phyloP scores from a whole-genome alignment of 345 rosid genomes.

The Nephelium lappaceum region DNA sequence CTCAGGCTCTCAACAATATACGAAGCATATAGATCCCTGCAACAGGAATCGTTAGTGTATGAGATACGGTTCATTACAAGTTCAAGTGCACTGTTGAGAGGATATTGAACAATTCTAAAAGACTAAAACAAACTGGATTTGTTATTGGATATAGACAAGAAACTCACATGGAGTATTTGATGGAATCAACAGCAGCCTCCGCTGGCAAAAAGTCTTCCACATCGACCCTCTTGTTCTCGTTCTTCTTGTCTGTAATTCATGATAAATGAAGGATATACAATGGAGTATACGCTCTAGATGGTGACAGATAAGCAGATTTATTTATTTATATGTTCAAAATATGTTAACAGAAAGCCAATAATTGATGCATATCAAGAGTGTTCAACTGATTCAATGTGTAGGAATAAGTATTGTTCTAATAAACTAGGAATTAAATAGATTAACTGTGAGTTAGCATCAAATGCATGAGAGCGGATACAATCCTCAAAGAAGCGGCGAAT shows the following conservation, averaged over 20 bases:
- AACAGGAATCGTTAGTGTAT: constrained; percentile 10
- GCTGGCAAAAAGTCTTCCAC: constrained; percentile 94
- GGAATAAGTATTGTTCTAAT: not conserved
- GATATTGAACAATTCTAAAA: no score
- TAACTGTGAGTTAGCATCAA: constrained; percentile 9
- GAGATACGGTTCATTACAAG: not conserved
- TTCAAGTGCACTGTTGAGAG: not conserved
- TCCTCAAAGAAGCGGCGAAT: constrained; percentile 98
- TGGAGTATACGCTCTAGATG: not conserved
- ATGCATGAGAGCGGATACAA: constrained; percentile 63
- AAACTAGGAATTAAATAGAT: not conserved
- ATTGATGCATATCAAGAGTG: not conserved
- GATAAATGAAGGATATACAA: constrained; percentile 39
- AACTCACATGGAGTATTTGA: constrained; percentile 88
- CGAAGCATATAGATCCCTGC: constrained; percentile 95
- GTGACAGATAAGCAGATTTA: not conserved
- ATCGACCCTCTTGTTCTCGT: constrained; percentile 93
- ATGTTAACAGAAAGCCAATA: not conserved
- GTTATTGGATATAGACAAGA: not conserved
- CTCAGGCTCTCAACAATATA: constrained; percentile 91
- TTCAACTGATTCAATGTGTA: not conserved
- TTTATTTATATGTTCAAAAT: not conserved
- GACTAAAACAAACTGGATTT: not conserved
- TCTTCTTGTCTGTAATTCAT: constrained; percentile 79
- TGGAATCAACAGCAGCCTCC: constrained; percentile 69